Evolutionary conservation across 2,329 filamentous ascomycete species (phyloP), one percentile per base, ranked within the genome.

Genomic region (Pestalotiopsis sp.): DNA sequence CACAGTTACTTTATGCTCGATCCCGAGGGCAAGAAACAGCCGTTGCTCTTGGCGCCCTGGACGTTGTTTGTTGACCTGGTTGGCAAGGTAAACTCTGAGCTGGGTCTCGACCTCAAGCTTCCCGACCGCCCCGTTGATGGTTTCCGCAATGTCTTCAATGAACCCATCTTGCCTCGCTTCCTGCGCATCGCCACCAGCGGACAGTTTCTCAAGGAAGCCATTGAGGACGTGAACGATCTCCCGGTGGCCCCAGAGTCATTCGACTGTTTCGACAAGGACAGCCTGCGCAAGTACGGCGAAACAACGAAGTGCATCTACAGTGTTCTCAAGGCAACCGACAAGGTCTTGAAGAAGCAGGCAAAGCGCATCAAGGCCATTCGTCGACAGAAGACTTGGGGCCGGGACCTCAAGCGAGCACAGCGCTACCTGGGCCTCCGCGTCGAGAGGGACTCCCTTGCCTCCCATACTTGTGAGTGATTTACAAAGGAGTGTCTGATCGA

Each of bases 21-120:
- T 63, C 70, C 69, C 27, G 31, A 65, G 5, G 52, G n/a, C 14
- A 31, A 39, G 11, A 52, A 66, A 13, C 85, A 85, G 65, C 88
- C 90, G 1, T 82, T 92, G 31, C 79, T 95, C 27, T 85, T 97
- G 45, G 87, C 97, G 1, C 88, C 90, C 0, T 89, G 89, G 1
- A 73, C 76, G 1, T 92, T 97, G 76, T 87, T 95, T 45, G 81
- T 89, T 69, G 76, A 82, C 11, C 87, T 96, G 5, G 82, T 97
- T 0, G 76, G 84, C 2, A 83, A 87, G 4, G 88, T 95, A 77
- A 94, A 94, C 75, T 76, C 78, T 1, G 84, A 88, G 58, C 83
- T 91, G 3, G 76, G 79, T 1, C 86, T 84, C 5, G 74, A 78
- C 0, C 82, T 95, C 14, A 78, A 78, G 1, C 88, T 97, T 61